Evolutionary conservation across 208 protist species (phyloP).

Genomic region (Leishmania turanica): DNA sequence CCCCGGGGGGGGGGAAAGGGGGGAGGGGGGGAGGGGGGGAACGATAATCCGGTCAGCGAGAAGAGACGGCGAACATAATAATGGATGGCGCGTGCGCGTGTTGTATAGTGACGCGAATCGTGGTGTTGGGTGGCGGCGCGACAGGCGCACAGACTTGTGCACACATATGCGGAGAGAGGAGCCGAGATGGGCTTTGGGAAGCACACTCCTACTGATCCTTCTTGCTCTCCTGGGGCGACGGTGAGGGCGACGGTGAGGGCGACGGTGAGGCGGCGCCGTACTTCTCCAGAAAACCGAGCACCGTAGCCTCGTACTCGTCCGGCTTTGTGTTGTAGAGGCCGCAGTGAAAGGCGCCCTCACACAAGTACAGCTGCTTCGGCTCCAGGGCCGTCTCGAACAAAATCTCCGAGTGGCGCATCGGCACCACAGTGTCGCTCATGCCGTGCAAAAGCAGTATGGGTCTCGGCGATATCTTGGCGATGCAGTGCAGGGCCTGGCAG

Average conservation of each 20-base stretch:
- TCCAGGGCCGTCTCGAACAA: slow-evolving; percentile 79
- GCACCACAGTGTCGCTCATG: slow-evolving; percentile 85
- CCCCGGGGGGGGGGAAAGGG: too few species aligned
- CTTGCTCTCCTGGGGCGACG: slow-evolving; percentile 3
- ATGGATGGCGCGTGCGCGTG: neutral
- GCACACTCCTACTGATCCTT: slow-evolving; percentile 2
- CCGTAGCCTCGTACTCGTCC: slow-evolving; percentile 75
- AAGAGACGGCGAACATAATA: neutral
- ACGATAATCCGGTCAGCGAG: too few species aligned
- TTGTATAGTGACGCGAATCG: neutral
- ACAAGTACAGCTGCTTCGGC: slow-evolving; percentile 90
- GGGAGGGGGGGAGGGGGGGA: too few species aligned
- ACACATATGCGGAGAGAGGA: neutral
- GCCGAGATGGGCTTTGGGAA: neutral
- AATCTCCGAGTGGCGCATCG: slow-evolving; percentile 77
- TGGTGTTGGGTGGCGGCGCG: neutral
- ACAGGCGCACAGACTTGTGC: neutral
- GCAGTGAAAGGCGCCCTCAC: slow-evolving; percentile 86
- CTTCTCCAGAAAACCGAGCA: slow-evolving; percentile 64
- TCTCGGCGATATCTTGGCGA: slow-evolving; percentile 72
- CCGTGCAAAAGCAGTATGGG: slow-evolving; percentile 92
- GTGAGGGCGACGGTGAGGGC: neutral
- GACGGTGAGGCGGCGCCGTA: slow-evolving; percentile 26
- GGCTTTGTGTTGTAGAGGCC: slow-evolving; percentile 88
- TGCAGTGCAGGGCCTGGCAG: slow-evolving; percentile 86